phyloP scores from a whole-genome alignment of 495 filamentous ascomycete genomes.

The Ramalina intermedia region DNA sequence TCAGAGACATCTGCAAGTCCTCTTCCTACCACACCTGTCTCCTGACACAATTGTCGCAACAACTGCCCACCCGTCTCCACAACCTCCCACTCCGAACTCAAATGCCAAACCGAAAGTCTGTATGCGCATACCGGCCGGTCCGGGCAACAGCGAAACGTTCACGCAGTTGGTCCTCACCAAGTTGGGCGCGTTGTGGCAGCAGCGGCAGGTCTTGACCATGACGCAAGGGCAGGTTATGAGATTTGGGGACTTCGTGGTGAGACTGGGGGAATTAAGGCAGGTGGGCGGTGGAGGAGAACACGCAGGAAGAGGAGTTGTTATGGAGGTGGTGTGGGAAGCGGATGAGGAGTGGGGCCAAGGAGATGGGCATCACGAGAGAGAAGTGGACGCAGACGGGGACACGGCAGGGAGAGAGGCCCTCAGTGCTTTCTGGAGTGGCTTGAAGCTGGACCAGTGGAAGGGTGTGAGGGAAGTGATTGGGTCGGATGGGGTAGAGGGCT shows the following conservation, averaged over 20 bases:
- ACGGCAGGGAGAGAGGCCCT: conserved; percentile 1
- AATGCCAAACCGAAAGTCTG: conserved; percentile 1
- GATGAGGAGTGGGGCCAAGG: neutral
- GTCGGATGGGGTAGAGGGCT: conserved; percentile 8
- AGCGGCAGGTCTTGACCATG: conserved; percentile 4
- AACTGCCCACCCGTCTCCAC: neutral
- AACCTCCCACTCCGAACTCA: neutral
- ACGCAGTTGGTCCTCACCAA: conserved; percentile 9
- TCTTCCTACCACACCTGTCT: conserved; percentile 10
- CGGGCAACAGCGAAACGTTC: conserved; percentile 11
- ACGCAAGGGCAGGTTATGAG: conserved; percentile 5
- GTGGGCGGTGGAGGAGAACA: conserved; percentile 5
- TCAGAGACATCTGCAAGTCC: conserved; percentile 10
- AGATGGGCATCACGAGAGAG: conserved; percentile 4
- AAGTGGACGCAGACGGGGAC: conserved; percentile 9
- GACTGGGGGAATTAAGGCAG: conserved; percentile 13
- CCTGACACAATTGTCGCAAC: conserved; percentile 1
- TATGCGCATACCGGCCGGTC: conserved; percentile 4
- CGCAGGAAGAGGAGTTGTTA: conserved; percentile 11
- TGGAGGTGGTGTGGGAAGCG: conserved; percentile 8
- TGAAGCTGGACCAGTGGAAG: neutral
- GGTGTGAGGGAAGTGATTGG: conserved; percentile 1
- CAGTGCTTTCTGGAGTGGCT: neutral
- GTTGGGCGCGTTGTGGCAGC: conserved; percentile 14
- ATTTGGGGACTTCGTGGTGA: conserved; percentile 9